Conservation (phyloP, 1,139 yeast genomes). For the Pichia sp. region DNA sequence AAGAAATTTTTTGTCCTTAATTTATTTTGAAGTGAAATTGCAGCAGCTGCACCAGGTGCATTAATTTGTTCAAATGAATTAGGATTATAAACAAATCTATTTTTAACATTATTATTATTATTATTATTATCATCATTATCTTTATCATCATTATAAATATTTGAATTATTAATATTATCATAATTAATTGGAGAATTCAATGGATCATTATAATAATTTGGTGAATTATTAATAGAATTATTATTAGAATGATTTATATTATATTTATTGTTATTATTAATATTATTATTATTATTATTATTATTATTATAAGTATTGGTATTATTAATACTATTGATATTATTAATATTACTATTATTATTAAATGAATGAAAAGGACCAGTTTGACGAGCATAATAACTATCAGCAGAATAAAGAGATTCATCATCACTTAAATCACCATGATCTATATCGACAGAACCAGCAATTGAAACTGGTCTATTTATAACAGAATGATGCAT, state of each 20-base stretch:
- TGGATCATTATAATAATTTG: slow-evolving; percentile 21
- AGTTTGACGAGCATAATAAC: slow-evolving; percentile 1
- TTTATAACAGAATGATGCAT: slow-evolving; percentile 51
- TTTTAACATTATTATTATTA: not conserved
- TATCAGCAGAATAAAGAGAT: slow-evolving; percentile 18
- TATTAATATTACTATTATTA: not conserved
- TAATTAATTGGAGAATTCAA: slow-evolving; percentile 22
- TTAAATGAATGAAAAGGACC: not conserved
- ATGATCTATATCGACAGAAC: slow-evolving; percentile 42
- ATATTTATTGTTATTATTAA: not conserved
- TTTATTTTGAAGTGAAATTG: slow-evolving; percentile 53
- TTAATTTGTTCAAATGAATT: slow-evolving; percentile 50
- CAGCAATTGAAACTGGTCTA: slow-evolving; percentile 59
- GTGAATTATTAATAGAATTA: not conserved
- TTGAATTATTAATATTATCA: too few species aligned
- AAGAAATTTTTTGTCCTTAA: slow-evolving; percentile 41
- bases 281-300: not conserved
- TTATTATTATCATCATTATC: not conserved
- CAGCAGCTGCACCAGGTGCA: slow-evolving; percentile 79
- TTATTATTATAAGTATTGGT: not conserved
- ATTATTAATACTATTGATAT: not conserved
- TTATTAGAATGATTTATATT: not conserved
- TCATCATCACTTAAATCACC: slow-evolving; percentile 49
- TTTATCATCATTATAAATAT: not conserved
- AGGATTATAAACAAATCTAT: slow-evolving; percentile 10